Base-by-base conservation (phyloP, 345 rosid species). In the Eucalyptus sp. region DNA sequence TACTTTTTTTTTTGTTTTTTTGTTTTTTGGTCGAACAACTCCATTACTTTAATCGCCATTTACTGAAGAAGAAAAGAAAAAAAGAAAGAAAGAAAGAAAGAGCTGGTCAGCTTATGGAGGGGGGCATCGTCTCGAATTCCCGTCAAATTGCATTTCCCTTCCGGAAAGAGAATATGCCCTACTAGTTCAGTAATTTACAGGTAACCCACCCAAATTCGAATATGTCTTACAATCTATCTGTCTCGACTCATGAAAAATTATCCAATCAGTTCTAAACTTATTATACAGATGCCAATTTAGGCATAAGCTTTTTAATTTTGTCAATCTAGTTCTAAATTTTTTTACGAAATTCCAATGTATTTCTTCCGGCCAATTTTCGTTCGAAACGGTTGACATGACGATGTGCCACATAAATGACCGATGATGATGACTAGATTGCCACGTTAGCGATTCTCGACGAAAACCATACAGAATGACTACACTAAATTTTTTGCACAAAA, bases 371-470 rank as follows among this genome's bases (percentile, higher is more conserved):
- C 15, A 76, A 41, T 20, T 20, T 22, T 41, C 0, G 0, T 20
- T 7, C 3, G 5, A 41, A 41, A 41, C 13, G 0, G 0, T 4
- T 6, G 14, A 37, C 5, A 44, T 1, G 27, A 6, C 8, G 2
- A 1, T 5, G 7, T 37, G 81, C 3, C 4, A 2, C 13, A 13
- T 37, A 20, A 10, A 41, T 8, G 5, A 2, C 8, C 41, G 41
- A 41, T 0, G 1, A 25, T 11, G 2, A 41, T 11, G 16, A 41
- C 9, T 76, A 22, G 16, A 41, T 3, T 1, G 29, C 3, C 14
- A 22, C 8, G 3, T 76, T 13, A 6, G 29, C 1, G 0, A 18
- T 5, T 76, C 8, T 12, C 0, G 2, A 3, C 1, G 1, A 76
- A 37, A 76, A 76, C 12, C 10, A 8, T 14, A 0, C 1, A 0